Conservation (phyloP, 2,329 filamentous ascomycete species). For the Zopfia rhizophila region DNA sequence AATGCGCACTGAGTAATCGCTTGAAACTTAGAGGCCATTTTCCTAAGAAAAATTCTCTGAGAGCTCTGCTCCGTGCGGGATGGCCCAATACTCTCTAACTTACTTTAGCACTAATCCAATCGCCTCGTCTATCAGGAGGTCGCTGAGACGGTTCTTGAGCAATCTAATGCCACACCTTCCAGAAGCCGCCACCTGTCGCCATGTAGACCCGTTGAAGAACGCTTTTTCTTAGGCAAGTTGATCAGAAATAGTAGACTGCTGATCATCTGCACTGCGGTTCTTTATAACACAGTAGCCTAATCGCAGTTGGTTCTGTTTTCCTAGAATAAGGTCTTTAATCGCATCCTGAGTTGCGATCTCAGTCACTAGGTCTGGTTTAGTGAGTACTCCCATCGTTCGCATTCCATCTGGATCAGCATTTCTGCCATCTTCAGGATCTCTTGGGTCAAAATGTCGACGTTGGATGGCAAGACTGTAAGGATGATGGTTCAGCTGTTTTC, state of each 20-base stretch:
- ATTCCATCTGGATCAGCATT: conserved; percentile 42
- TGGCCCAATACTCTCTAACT: conserved; percentile 19
- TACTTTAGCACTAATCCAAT: conserved; percentile 3
- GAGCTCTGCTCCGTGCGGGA: conserved; percentile 5
- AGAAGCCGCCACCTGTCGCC: conserved; percentile 2
- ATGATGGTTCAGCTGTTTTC: conserved; percentile 30
- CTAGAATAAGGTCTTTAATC: conserved; percentile 35
- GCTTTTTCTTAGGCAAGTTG: conserved; percentile 44
- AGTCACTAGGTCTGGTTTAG: conserved; percentile 50
- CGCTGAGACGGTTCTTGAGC: conserved; percentile 53
- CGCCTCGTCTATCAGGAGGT: conserved; percentile 50
- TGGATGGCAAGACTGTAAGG: conserved; percentile 29
- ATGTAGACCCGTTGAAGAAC: conserved; percentile 43
- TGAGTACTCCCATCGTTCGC: conserved; percentile 50
- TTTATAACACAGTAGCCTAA: conserved; percentile 48
- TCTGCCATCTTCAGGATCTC: conserved; percentile 59
- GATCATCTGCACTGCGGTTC: conserved; percentile 42
- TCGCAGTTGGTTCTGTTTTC: conserved; percentile 32
- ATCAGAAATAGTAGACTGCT: conserved; percentile 28
- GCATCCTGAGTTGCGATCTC: conserved; percentile 30
- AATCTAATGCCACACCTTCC: conserved; percentile 51
- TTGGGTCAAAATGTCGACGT: conserved; percentile 58
- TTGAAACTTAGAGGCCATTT: conserved; percentile 13
- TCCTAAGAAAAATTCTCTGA: conserved; percentile 20
- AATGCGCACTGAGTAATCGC: conserved; percentile 14